Conservation (phyloP, 2,329 filamentous ascomycete species). For the Rosellinia necatrix region DNA sequence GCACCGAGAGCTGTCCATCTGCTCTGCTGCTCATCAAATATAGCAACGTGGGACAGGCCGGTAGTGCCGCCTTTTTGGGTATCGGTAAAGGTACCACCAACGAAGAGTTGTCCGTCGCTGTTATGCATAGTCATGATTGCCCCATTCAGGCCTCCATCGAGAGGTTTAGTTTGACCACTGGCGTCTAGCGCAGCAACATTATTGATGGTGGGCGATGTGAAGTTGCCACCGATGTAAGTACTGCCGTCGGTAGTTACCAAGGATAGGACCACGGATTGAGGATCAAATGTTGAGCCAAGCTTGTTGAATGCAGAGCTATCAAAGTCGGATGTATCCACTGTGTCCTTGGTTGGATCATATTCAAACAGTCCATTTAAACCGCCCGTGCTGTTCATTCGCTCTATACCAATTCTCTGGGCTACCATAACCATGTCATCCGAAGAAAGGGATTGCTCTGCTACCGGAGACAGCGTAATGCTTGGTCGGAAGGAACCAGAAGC, state of each 20-base stretch:
- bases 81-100: constrained; percentile 83
- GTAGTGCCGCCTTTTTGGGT: constrained; percentile 64
- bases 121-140: constrained; percentile 74
- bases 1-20: constrained; percentile 80
- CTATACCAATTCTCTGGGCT: constrained; percentile 86
- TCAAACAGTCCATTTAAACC: constrained; percentile 91
- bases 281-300: constrained; percentile 71
- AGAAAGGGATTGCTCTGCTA: constrained; percentile 63
- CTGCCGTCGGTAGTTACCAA: constrained; percentile 67
- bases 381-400: constrained; percentile 71
- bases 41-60: constrained; percentile 76
- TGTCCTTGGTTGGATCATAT: constrained; percentile 70
- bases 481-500: constrained; percentile 75
- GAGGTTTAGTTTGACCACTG: constrained; percentile 63
- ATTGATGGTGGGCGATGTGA: constrained; percentile 67
- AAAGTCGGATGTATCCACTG: constrained; percentile 65
- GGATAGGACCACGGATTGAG: constrained; percentile 70
- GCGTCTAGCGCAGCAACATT: constrained; percentile 79
- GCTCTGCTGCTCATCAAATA: constrained; percentile 71
- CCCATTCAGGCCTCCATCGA: constrained; percentile 78
- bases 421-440: constrained; percentile 71
- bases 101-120: constrained; percentile 70
- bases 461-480: constrained; percentile 75
- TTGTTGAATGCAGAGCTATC: constrained; percentile 74
- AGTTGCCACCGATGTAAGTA: constrained; percentile 83